Base-by-base conservation (phyloP, 208 protist species). In the Leishmania major region DNA sequence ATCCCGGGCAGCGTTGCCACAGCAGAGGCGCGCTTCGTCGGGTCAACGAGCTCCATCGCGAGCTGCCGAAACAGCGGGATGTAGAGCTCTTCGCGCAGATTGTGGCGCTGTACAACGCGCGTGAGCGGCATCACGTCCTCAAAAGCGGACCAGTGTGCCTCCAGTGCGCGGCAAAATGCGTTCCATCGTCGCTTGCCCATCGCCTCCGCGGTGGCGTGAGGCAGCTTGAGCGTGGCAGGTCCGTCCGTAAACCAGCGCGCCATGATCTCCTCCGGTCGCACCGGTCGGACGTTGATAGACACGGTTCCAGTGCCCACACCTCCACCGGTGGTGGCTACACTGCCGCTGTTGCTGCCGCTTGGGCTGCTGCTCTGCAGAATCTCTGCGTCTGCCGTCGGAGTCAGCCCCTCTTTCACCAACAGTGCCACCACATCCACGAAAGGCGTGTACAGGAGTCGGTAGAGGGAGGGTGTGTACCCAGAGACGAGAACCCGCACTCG, bases 11-110 rank as follows among this genome's bases (percentile, higher is more conserved):
- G 81, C 49, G 88, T 88, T 75, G 79, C 82, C 59, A 94, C 67
- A 37, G 88, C 90, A n/a, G 79, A 85, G 28, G 83, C 71, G 62
- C 90, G 87, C 77, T 89, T 88, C 31, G 88, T 81, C n/a, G 87
- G 84, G 45, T 93, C 86, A 1, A 91, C 78, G 51, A 97, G 71
- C 74, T 95, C 89, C 87, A 97, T 89, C 25, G 92, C 80, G 31
- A 96, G 88, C 78, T 97, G 94, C 0, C 94, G 91, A 51, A 97
- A 59, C 35, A 97, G 85, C 43, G 94, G 94, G 31, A 95, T 86
- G 49, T 91, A 89, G 17, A 97, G 59, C 7, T 93, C 84, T 80
- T 90, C 85, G 67, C 84, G 87, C 47, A 97, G 87, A 31, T 81
- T 66, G 73, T 95, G 88, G 49, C 83, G 85, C 4, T 76, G 88